Conservation (phyloP, 1,139 yeast genomes). For the Suhomyces guaymorum region DNA sequence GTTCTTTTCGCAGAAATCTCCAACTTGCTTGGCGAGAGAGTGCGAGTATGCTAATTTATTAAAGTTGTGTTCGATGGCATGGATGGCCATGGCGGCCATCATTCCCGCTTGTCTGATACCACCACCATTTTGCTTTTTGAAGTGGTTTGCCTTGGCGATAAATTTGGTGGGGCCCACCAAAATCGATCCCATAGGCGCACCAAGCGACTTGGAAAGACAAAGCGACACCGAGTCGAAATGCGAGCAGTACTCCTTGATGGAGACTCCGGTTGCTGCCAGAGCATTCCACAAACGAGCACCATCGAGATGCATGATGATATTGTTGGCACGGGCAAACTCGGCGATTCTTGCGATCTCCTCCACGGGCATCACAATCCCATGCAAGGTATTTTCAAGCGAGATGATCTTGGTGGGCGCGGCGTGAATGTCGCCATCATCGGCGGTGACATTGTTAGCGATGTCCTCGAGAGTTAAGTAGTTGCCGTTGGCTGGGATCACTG, state of each 20-base stretch:
- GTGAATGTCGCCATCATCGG: constrained; percentile 51
- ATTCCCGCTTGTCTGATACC: constrained; percentile 51
- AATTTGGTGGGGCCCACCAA: constrained; percentile 36
- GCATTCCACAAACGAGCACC: constrained; percentile 54
- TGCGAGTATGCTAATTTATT: constrained; percentile 56
- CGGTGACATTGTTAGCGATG: constrained; percentile 39
- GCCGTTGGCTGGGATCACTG: constrained; percentile 42
- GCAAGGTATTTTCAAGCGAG: constrained; percentile 48
- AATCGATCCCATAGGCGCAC: constrained; percentile 50
- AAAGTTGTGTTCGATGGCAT: constrained; percentile 43
- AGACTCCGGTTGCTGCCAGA: constrained; percentile 40
- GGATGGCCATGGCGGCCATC: constrained; percentile 42
- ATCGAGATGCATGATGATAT: constrained; percentile 43
- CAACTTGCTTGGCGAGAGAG: constrained; percentile 64
- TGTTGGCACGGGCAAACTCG: constrained; percentile 35
- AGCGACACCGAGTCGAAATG: constrained; percentile 48
- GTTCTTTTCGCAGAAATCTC: constrained; percentile 54
- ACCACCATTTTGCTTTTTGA: constrained; percentile 50
- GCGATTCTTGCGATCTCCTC: constrained; percentile 44
- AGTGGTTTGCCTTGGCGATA: constrained; percentile 47
- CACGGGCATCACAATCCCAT: constrained; percentile 46
- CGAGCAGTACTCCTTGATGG: constrained; percentile 39
- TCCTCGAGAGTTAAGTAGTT: constrained; percentile 41
- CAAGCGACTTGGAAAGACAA: constrained; percentile 47
- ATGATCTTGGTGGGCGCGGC: constrained; percentile 50